Evolutionary conservation across 192 early-diverging fungal genomes (phyloP).

Genomic region (Phlyctochytrium planicorne): DNA sequence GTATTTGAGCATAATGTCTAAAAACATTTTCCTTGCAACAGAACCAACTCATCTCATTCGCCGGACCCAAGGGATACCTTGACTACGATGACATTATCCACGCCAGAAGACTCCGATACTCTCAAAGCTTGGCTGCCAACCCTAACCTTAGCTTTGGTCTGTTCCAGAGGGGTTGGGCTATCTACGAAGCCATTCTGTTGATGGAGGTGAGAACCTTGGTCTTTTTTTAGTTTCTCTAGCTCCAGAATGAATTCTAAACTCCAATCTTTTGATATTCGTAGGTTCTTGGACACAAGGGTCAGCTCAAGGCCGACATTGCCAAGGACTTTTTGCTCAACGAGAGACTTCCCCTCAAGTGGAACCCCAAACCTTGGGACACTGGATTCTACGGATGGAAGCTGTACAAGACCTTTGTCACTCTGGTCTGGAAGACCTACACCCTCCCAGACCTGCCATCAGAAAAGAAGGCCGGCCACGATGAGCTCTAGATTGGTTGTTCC

Average conservation of each 20-base stretch:
- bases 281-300: constrained; percentile 9
- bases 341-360: constrained; percentile 13
- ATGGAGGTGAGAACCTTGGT: constrained; percentile 11
- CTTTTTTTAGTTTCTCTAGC: not conserved
- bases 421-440: not conserved
- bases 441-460: not conserved
- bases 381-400: not conserved
- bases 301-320: constrained; percentile 3
- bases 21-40: not conserved
- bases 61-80: constrained; percentile 7
- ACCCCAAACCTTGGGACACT: constrained; percentile 3
- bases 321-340: constrained; percentile 16
- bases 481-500: too few relatives aligned
- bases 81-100: not conserved
- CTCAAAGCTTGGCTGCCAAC: constrained; percentile 3
- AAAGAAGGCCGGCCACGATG: not conserved
- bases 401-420: not conserved
- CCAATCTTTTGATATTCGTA: not conserved
- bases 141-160: constrained; percentile 6
- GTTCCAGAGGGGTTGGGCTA: not conserved
- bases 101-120: constrained; percentile 6
- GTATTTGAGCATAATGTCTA: not conserved
- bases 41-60: constrained; percentile 14
- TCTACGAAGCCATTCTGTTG: constrained; percentile 3
- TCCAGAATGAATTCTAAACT: not conserved